These are phyloP conservation scores for Zea luxurians DNA, from an alignment of 176 grass and related monocot genomes.

Conservation along the genomic window DNA sequence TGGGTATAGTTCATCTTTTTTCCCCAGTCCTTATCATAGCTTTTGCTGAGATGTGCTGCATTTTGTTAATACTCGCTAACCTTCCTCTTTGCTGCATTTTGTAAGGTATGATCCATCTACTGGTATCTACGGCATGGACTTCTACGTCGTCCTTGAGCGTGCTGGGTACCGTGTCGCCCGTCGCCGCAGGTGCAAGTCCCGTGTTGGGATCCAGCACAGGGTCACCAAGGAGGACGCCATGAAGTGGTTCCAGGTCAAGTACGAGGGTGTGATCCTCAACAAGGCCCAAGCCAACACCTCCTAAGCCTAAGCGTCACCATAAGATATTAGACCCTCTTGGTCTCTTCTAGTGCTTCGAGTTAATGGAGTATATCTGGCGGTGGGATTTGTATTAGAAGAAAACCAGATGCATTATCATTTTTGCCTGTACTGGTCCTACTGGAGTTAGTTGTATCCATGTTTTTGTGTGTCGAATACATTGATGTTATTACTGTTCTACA, in stretches of 20 bases:
- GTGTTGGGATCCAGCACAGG: slow-evolving; percentile 62
- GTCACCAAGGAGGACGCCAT: slow-evolving; percentile 70
- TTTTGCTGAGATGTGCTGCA: background rate
- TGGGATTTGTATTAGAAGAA: slow-evolving; percentile 45
- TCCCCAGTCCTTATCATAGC: background rate
- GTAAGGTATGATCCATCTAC: slow-evolving; percentile 62
- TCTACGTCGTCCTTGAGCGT: slow-evolving; percentile 55
- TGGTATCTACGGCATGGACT: slow-evolving; percentile 73
- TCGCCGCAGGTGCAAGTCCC: slow-evolving; percentile 59
- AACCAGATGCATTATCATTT: slow-evolving; percentile 30
- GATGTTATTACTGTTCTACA: slow-evolving; percentile 1
- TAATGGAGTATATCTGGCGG: slow-evolving; percentile 20
- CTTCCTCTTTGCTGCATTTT: background rate
- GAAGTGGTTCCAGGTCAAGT: slow-evolving; percentile 82
- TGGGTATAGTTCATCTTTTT: background rate
- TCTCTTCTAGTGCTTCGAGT: slow-evolving; percentile 18
- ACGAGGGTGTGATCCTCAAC: slow-evolving; percentile 72
- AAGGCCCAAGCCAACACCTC: slow-evolving; percentile 49
- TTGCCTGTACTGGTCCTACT: slow-evolving; percentile 36
- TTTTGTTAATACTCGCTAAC: background rate
- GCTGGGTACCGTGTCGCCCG: slow-evolving; percentile 59
- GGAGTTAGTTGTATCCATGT: slow-evolving; percentile 34
- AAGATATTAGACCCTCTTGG: background rate
- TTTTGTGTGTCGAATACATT: slow-evolving; percentile 13
- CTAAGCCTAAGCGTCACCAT: slow-evolving; percentile 29